Percentiles rank a stretch among this genome's conserved stretches.
Conservation (phyloP, 2,329 filamentous ascomycete species). For the Aureobasidium uvarum region DNA sequence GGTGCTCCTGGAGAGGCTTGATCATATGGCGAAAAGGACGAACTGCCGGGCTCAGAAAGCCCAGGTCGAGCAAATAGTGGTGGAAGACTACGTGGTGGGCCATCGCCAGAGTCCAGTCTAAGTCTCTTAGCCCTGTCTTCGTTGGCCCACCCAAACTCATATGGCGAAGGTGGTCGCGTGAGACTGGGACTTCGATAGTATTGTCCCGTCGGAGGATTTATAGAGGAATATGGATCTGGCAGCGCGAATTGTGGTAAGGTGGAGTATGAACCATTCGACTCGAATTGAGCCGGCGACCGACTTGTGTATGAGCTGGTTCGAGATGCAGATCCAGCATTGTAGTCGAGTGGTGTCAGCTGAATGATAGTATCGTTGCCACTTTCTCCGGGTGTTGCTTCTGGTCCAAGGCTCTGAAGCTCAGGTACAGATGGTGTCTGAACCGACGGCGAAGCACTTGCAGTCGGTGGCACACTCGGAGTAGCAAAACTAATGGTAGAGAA, state of each 20-base stretch:
- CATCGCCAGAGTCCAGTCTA: constrained; percentile 35
- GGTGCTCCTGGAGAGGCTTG: constrained; percentile 41
- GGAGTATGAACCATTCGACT: not conserved
- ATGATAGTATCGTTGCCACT: not conserved
- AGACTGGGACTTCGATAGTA: constrained; percentile 14
- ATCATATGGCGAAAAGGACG: constrained; percentile 29
- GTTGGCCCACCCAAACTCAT: constrained; percentile 23
- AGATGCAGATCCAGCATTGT: not conserved
- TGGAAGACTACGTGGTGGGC: constrained; percentile 27
- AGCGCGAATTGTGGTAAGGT: constrained; percentile 12
- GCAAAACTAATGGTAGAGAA: constrained; percentile 13
- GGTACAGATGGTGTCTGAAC: not conserved
- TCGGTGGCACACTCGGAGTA: not conserved
- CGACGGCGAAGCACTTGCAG: not conserved
- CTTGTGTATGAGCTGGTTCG: not conserved
- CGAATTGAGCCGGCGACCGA: not conserved
- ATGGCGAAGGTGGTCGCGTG: constrained; percentile 3
- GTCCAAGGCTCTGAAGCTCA: not conserved
- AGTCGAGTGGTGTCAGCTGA: not conserved
- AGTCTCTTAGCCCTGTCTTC: constrained; percentile 42
- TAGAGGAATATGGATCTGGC: constrained; percentile 12
- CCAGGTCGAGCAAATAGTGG: constrained; percentile 35
- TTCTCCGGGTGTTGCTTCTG: not conserved
- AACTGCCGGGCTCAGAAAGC: constrained; percentile 27
- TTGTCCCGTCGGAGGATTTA: not conserved